Percentiles rank a stretch among this genome's conserved stretches.
Conservation (phyloP, 768 basidiomycete genomes). For the Pluteus cervinus region DNA sequence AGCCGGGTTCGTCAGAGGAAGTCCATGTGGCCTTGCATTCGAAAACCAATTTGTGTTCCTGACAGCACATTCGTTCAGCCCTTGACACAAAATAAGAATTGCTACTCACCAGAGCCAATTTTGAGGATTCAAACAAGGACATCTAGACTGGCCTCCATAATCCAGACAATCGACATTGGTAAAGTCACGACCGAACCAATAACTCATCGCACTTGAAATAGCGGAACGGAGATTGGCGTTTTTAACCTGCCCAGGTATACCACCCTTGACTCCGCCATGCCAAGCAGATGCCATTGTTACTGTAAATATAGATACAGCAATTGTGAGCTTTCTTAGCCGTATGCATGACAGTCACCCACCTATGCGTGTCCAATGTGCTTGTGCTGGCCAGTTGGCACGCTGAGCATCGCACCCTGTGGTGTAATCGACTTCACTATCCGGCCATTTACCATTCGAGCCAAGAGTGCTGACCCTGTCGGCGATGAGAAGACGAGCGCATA, state of each 20-base stretch:
- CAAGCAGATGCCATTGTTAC: slow-evolving; percentile 51
- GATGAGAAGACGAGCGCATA: too few relatives aligned
- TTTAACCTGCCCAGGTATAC: slow-evolving; percentile 35
- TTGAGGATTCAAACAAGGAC: slow-evolving; percentile 50
- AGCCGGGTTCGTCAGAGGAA: too few relatives aligned
- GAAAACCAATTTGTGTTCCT: slow-evolving; percentile 69
- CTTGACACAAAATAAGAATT: not conserved
- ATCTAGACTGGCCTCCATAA: slow-evolving; percentile 42
- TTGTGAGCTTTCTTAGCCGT: slow-evolving; percentile 3
- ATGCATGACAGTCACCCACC: slow-evolving; percentile 34
- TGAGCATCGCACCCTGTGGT: slow-evolving; percentile 55
- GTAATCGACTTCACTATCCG: slow-evolving; percentile 51
- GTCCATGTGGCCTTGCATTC: slow-evolving; percentile 48
- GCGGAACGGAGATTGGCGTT: slow-evolving; percentile 30
- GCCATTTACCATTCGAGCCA: slow-evolving; percentile 45
- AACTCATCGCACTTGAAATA: slow-evolving; percentile 49
- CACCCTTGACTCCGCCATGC: slow-evolving; percentile 43
- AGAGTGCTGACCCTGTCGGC: slow-evolving; percentile 42
- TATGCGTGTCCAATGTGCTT: slow-evolving; percentile 50
- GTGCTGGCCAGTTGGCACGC: slow-evolving; percentile 67
- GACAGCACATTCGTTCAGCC: slow-evolving; percentile 6
- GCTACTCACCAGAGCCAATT: slow-evolving; percentile 30
- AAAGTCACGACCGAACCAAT: slow-evolving; percentile 61
- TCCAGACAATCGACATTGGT: slow-evolving; percentile 47
- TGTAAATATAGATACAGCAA: slow-evolving; percentile 16